Evolutionary conservation across 1,284 basidiomycete genomes (phyloP).

Genomic region (Macrocystidia cucumis): DNA sequence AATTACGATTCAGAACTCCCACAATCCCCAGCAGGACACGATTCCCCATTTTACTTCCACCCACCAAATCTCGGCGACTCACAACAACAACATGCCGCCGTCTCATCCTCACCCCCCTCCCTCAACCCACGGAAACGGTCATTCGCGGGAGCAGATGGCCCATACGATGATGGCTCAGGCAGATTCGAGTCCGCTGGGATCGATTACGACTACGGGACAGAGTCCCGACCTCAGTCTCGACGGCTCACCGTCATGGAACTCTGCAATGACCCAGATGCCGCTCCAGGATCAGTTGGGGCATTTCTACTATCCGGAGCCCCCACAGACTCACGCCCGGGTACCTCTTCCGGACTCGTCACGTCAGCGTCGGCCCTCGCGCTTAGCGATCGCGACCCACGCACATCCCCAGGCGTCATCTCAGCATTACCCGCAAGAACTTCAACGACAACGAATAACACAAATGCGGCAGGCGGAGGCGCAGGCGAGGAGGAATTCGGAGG

Average conservation of each 20-base stretch:
- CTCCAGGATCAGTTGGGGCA: slow-evolving; percentile 16
- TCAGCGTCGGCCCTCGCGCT: slow-evolving; percentile 26
- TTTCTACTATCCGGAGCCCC: slow-evolving; percentile 20
- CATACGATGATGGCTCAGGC: slow-evolving; percentile 12
- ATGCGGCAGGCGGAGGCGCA: slow-evolving; percentile 6
- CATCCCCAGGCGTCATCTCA: slow-evolving; percentile 11
- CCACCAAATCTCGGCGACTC: slow-evolving; percentile 33
- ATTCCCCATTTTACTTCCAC: slow-evolving; percentile 72
- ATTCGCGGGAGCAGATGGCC: slow-evolving; percentile 45
- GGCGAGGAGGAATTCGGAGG: slow-evolving; percentile 9
- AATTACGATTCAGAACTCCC: slow-evolving; percentile 23
- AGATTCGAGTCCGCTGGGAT: slow-evolving; percentile 12
- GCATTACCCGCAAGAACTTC: slow-evolving; percentile 17
- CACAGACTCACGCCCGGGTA: slow-evolving; percentile 18
- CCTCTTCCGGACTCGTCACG: slow-evolving; percentile 23
- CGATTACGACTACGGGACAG: slow-evolving; percentile 54
- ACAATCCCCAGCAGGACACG: slow-evolving; percentile 21
- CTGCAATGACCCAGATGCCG: slow-evolving; percentile 55
- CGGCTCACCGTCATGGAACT: slow-evolving; percentile 79
- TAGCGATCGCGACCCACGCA: slow-evolving; percentile 18
- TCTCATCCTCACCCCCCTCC: slow-evolving; percentile 15
- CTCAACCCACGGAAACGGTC: slow-evolving; percentile 56
- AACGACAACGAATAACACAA: slow-evolving; percentile 16
- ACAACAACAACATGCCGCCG: slow-evolving; percentile 8
- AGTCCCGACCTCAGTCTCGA: slow-evolving; percentile 68